Evolutionary conservation across 2,329 filamentous ascomycete genomes (phyloP).

Genomic region (Penicillium decumbens): DNA sequence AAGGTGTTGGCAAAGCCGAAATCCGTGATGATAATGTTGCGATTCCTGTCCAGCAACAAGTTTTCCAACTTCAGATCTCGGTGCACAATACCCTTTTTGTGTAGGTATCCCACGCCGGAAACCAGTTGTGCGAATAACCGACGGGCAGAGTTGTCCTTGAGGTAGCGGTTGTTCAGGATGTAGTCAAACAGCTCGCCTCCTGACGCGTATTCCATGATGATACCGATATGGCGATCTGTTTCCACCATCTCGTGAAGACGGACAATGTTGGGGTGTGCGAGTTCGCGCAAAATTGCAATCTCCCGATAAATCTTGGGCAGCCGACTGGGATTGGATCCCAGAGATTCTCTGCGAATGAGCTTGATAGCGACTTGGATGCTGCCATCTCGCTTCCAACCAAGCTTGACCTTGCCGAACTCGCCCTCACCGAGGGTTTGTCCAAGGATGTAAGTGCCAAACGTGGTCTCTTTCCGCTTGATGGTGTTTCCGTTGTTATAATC

Average conservation of each 20-base stretch:
- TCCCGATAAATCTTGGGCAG: constrained; percentile 97
- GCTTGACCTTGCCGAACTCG: constrained; percentile 97
- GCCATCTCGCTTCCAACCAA: constrained; percentile 96
- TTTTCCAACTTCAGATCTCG: constrained; percentile 97
- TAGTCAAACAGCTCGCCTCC: constrained; percentile 98
- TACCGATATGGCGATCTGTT: constrained; percentile 93
- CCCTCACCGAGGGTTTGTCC: constrained; percentile 96
- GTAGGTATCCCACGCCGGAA: constrained; percentile 92
- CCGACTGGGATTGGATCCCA: constrained; percentile 81
- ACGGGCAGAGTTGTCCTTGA: constrained; percentile 88
- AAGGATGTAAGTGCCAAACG: constrained; percentile 92
- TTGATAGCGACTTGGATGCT: constrained; percentile 96
- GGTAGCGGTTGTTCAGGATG: constrained; percentile 91
- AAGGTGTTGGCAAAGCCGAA: constrained; percentile 99
- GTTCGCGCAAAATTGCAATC: constrained; percentile 80
- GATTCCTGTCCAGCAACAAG: constrained; percentile 85
- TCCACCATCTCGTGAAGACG: constrained; percentile 97
- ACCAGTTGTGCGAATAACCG: constrained; percentile 92
- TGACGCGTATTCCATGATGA: constrained; percentile 96
- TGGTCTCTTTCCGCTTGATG: constrained; percentile 72
- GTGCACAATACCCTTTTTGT: constrained; percentile 98
- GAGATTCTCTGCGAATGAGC: constrained; percentile 84
- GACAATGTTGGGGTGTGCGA: constrained; percentile 95
- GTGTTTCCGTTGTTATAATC: constrained; percentile 53
- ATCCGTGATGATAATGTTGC: constrained; percentile 99